Evolutionary conservation across 495 filamentous ascomycete genomes (phyloP), one percentile per base, ranked within the genome.

Genomic region (Friedmanniomyces endolithicus): DNA sequence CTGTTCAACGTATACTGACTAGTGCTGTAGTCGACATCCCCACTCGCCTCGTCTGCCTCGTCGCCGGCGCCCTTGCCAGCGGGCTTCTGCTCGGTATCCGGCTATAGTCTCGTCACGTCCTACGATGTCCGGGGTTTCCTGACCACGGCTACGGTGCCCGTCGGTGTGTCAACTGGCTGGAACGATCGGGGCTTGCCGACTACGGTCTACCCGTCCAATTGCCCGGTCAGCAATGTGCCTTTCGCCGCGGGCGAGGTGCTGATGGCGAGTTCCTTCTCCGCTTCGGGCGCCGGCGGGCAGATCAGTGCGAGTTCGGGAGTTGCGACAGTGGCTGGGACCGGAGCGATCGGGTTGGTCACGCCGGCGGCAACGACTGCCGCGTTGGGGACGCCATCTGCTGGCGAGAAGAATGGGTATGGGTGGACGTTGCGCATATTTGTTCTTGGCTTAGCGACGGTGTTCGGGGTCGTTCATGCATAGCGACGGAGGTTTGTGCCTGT

Each of bases 31-130:
- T 74, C 71, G 71, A 74, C 65, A 53, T 68, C 57, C 67, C 68
- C 6, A 49, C 52, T 57, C 64, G 66, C 64, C 53, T 70, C 64
- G 55, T 78, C 68, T 78, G 73, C 70, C 50, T 77, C 66, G 58
- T 74, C 63, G 59, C 69, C 64, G 37, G 68, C 51, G 67, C 67
- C 40, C 65, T 81, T 68, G 58, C 69, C 64, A 56, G 70, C 67
- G 70, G 72, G 34, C 69, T 75, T 63, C 61, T 69, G 63, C 64
- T 75, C 68, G 68, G 72, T 49, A 57, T 74, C 64, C 70, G 75
- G 70, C 54, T 65, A 54, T 77, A 64, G 75, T 47, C 62, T 65
- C 33, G 63, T 68, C 40, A 73, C 71, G 6, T 44, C 61, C 27
- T 76, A 66, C 44, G 61, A 75, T 47, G 44, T 71, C n/a, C 65